Percentiles rank a stretch among this genome's conserved stretches.
Conservation (phyloP, 2,329 filamentous ascomycete genomes). For the Fusarium sp. region DNA sequence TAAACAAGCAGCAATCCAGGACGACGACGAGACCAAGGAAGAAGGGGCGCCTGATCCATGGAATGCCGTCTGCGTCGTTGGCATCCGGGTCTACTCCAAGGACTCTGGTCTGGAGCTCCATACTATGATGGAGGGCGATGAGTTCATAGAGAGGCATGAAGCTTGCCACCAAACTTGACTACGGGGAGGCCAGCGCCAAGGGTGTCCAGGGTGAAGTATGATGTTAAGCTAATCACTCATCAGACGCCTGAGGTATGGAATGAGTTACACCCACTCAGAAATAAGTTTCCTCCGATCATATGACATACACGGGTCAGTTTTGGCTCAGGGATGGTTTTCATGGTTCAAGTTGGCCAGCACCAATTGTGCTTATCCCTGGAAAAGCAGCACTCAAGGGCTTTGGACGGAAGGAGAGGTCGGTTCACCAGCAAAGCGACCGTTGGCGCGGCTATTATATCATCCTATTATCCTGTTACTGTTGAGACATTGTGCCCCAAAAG, state of each 20-base stretch:
- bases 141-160: conserved; percentile 59
- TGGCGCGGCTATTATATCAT: no score
- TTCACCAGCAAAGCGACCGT: no score
- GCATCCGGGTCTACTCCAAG: conserved; percentile 71
- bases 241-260: background rate
- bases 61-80: conserved; percentile 73
- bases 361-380: background rate
- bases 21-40: conserved; percentile 66
- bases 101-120: conserved; percentile 65
- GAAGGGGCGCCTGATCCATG: conserved; percentile 68
- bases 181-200: conserved; percentile 56
- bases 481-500: no score
- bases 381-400: background rate
- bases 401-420: no score
- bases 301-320: background rate
- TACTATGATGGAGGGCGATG: conserved; percentile 59
- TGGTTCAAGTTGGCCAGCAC: background rate
- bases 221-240: background rate
- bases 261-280: background rate
- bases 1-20: conserved; percentile 47
- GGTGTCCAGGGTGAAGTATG: conserved; percentile 53
- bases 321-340: background rate
- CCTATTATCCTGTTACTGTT: no score
- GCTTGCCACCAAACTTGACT: conserved; percentile 44
- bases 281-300: background rate